Evolutionary conservation across 2,329 filamentous ascomycete genomes (phyloP), one percentile per base, ranked within the genome.

Genomic region (Ophiognomonia clavigignenti-juglandacearum): DNA sequence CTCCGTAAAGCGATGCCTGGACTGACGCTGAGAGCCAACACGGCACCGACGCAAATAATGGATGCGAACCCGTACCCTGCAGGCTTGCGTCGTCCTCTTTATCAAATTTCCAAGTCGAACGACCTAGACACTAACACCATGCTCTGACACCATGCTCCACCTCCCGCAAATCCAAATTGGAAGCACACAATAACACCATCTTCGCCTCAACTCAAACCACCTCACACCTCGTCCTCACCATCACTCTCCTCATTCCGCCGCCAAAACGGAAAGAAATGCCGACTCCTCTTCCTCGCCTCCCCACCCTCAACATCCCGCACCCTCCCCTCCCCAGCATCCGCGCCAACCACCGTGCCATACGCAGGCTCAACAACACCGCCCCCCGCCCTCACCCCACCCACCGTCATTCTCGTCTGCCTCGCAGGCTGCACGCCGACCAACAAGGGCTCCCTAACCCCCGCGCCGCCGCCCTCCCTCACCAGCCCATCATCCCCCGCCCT

Each of bases 191-290:
- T 18, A 6, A 10, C 18, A 39, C 5, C 6, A 39, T 14, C 14
- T 23, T 11, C 19, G 6, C 6, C 24, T 26, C 10, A 10, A 26
- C 24, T 26, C 6, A 6, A 26, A 26, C 24, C 24, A 13, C 24
- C 43, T 22, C 41, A 34, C 31, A n/a, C 43, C 23, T 32, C 49
- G 22, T 34, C 45, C 24, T 51, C 48, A 18, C 44, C 47, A 6
- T 51, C 49, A 19, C 41, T 40, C 4, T 45, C 49, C 31, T 51
- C 49, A 6, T 51, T 49, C 32, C 35, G 41, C 49, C 20, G 43
- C 49, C 49, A 51, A 19, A 51, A 49, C 16, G 49, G 49, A 34
- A 48, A 16, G 14, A 48, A 13, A 20, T 36, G 34, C 34, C 45
- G 39, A 19, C 22, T 10, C 5, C 24, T 39, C 39, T 31, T 32